phyloP scores from a whole-genome alignment of 192 early-diverging fungal species.

The Radiomyces spectabilis region DNA sequence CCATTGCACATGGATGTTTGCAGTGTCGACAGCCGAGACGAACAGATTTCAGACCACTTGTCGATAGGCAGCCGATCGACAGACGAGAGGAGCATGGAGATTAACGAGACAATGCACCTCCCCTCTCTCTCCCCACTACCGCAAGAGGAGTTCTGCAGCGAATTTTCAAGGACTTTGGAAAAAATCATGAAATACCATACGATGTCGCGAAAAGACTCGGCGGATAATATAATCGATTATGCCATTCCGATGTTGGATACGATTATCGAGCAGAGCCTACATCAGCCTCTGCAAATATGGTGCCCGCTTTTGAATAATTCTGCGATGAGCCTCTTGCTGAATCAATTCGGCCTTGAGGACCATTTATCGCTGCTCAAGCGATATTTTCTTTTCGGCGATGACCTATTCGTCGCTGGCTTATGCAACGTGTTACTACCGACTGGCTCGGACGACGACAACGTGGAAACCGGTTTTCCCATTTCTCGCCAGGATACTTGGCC shows the following conservation, averaged over 20 bases:
- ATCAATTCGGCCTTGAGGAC: slow-evolving; percentile 31
- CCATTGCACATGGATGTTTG: too few species aligned
- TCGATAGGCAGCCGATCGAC: too few species aligned
- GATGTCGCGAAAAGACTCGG: too few species aligned
- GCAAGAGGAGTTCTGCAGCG: too few species aligned
- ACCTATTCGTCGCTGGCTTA: slow-evolving; percentile 29
- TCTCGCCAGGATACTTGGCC: slow-evolving; percentile 13
- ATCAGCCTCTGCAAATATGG: slow-evolving; percentile 17
- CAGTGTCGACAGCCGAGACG: too few species aligned
- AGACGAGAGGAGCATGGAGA: too few species aligned
- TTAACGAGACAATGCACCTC: too few species aligned
- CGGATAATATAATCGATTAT: neutral
- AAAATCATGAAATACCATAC: neutral
- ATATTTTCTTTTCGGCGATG: slow-evolving; percentile 36
- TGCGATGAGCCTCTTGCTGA: slow-evolving; percentile 38
- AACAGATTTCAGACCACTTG: too few species aligned
- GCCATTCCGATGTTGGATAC: slow-evolving; percentile 24
- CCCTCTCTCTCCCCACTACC: too few species aligned
- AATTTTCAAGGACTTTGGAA: slow-evolving; percentile 13
- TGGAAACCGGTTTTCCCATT: slow-evolving; percentile 5
- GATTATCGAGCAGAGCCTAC: slow-evolving; percentile 16
- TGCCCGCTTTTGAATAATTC: slow-evolving; percentile 33
- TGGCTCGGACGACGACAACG: neutral
- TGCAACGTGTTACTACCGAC: slow-evolving; percentile 31
- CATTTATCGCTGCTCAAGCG: slow-evolving; percentile 32